Conservation (phyloP, 345 rosid species). For the Bruguiera gymnorhiza region DNA sequence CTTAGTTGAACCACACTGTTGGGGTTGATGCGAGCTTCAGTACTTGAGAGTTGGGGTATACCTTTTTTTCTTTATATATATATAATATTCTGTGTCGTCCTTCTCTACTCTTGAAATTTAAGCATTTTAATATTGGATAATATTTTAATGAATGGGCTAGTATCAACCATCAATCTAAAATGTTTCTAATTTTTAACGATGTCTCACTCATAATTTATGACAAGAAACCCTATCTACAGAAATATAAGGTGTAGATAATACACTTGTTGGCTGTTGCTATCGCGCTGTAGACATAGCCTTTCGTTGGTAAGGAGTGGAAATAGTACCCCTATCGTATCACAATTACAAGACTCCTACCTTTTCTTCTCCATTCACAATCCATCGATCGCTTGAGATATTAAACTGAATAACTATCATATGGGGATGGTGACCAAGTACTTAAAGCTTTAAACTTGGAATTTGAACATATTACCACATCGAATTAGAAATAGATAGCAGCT, state of each 20-base stretch:
- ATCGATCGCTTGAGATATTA: too few relatives aligned
- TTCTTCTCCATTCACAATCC: too few relatives aligned
- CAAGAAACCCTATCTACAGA: conserved; percentile 12
- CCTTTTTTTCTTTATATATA: too few relatives aligned
- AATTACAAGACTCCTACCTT: not conserved
- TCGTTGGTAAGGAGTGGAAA: not conserved
- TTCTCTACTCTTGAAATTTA: not conserved
- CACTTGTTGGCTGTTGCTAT: not conserved
- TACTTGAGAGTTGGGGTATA: too few relatives aligned
- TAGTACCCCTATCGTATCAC: not conserved
- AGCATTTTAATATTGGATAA: too few relatives aligned
- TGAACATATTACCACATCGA: too few relatives aligned
- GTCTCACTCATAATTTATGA: not conserved
- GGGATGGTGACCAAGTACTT: too few relatives aligned
- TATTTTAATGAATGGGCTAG: not conserved
- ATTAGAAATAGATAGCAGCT: too few relatives aligned
- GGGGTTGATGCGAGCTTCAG: too few relatives aligned
- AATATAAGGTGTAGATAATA: not conserved
- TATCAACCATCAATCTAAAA: not conserved
- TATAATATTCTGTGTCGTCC: not conserved
- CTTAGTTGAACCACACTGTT: too few relatives aligned
- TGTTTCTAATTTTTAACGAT: not conserved
- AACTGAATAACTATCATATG: too few relatives aligned
- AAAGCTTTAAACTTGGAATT: too few relatives aligned
- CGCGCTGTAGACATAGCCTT: not conserved